Evolutionary conservation across 257 asterid genomes (phyloP).

Genomic region (Ocimum tenuiflorum): DNA sequence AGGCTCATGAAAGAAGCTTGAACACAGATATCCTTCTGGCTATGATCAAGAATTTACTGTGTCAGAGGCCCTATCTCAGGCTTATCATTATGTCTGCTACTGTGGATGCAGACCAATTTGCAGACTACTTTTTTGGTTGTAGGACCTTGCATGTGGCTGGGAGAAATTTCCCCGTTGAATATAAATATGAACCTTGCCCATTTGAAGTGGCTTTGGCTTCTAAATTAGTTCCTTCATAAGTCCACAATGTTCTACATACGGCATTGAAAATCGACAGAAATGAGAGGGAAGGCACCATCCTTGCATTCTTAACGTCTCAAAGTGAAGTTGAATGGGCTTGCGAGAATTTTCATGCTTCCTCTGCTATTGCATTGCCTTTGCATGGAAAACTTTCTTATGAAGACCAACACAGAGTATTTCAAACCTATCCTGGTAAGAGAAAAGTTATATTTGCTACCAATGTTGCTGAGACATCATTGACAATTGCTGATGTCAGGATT

Average conservation of each 20-base stretch:
- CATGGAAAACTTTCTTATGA: constrained; percentile 82
- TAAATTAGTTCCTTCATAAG: constrained; percentile 50
- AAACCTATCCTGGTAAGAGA: constrained; percentile 55
- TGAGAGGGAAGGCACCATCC: constrained; percentile 71
- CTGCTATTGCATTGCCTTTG: constrained; percentile 58
- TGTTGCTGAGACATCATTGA: constrained; percentile 79
- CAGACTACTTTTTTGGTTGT: constrained; percentile 67
- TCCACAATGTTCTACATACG: constrained; percentile 49
- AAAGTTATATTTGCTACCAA: constrained; percentile 79
- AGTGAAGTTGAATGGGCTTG: constrained; percentile 96
- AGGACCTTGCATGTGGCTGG: constrained; percentile 61
- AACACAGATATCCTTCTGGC: constrained; percentile 89
- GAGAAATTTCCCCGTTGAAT: constrained; percentile 75
- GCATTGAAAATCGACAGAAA: constrained; percentile 48
- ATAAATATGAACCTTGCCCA: constrained; percentile 54
- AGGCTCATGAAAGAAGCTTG: constrained; percentile 97
- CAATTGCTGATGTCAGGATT: constrained; percentile 86
- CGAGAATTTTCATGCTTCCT: constrained; percentile 50
- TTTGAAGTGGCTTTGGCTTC: constrained; percentile 30
- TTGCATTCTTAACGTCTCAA: constrained; percentile 95
- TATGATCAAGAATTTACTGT: constrained; percentile 56
- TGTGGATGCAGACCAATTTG: constrained; percentile 71
- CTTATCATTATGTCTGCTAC: constrained; percentile 95
- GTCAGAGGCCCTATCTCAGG: constrained; percentile 60
- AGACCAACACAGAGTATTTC: constrained; percentile 53